Evolutionary conservation across 2,329 filamentous ascomycete species (phyloP), one percentile per base, ranked within the genome.

Genomic region (Penicillium sp.): DNA sequence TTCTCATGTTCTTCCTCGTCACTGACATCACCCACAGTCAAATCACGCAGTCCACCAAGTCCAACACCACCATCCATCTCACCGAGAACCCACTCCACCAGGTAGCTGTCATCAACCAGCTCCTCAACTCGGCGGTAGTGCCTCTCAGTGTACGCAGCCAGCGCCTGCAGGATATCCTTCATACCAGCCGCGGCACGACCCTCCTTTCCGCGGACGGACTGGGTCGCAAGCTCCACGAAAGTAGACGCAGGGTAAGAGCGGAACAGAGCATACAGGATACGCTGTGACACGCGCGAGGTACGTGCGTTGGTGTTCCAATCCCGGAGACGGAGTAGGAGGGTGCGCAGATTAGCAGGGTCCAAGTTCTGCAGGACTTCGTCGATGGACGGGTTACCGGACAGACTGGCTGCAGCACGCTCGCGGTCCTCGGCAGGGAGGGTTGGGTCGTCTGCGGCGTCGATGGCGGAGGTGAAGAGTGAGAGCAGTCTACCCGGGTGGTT

Each of bases 271-370:
- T 86, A 88, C 8, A 99, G 77, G 15, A 99, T 87, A 34, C 87
- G 85, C 74, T 99, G 94, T 1, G 94, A 89, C 1, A 97, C 86
- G 6, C 86, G 83, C 1, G 91, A 87, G 4, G 91, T 96, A 58
- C 90, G 83, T 0, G 91, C 91, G 65, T 97, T 97, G 5, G 94
- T 96, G 71, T 99, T 99, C 94, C 94, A 99, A 75, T 99, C 94
- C 44, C 95, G 83, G 42, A 97, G 75, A 55, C 94, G 82, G 37
- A 93, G 79, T 0, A 99, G 82, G 15, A 99, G 82, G 7, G 85
- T 80, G 74, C 90, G 95, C 15, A 99, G 82, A 70, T 97, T 93
- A 63, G 93, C 88, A 63, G 94, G 87, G 5, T 87, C 88, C 6
- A 99, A 80, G 13, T 78, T 83, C n/a, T 81, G 84, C 1, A 99